Evolutionary conservation across 1,284 basidiomycete species (phyloP).

Genomic region (Sphagnurus paluster): DNA sequence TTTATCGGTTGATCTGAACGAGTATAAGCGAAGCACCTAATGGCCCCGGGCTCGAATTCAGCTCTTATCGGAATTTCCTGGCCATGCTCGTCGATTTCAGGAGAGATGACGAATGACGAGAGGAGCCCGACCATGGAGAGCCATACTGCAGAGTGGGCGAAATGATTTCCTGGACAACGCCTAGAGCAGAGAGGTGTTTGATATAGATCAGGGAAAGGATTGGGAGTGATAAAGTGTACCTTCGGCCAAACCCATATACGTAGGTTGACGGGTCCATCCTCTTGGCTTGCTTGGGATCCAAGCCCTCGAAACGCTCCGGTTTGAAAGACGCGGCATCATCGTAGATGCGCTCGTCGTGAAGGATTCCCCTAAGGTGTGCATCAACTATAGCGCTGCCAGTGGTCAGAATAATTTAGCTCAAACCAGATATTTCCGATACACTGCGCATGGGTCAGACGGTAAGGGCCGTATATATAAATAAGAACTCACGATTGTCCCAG

Average conservation of each 20-base stretch:
- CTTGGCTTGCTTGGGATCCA: conserved; percentile 12
- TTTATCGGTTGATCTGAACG: neutral
- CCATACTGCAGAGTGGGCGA: conserved; percentile 18
- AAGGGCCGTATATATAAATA: neutral
- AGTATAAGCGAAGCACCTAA: conserved; percentile 9
- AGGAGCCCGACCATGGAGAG: conserved; percentile 17
- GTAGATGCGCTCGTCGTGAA: conserved; percentile 17
- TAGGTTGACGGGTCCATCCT: conserved; percentile 16
- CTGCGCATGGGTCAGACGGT: neutral
- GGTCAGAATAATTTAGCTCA: neutral
- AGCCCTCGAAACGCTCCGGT: conserved; percentile 15
- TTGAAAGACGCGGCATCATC: conserved; percentile 12
- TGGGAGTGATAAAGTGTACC: conserved; percentile 4
- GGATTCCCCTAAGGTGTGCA: conserved; percentile 12
- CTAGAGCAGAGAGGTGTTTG: neutral
- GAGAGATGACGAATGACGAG: conserved; percentile 13
- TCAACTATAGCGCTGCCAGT: neutral
- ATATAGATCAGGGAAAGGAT: neutral
- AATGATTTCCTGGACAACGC: conserved; percentile 19
- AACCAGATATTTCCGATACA: conserved; percentile 21
- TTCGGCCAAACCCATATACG: conserved; percentile 19
- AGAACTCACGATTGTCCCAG: conserved; percentile 15
- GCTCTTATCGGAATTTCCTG: conserved; percentile 16
- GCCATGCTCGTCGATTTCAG: conserved; percentile 15
- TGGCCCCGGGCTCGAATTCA: conserved; percentile 17